A percentile compares a stretch with the other conserved stretches of the same genome.
phyloP scores from a whole-genome alignment of 495 filamentous ascomycete species.

The Annulohypoxylon moriforme region DNA sequence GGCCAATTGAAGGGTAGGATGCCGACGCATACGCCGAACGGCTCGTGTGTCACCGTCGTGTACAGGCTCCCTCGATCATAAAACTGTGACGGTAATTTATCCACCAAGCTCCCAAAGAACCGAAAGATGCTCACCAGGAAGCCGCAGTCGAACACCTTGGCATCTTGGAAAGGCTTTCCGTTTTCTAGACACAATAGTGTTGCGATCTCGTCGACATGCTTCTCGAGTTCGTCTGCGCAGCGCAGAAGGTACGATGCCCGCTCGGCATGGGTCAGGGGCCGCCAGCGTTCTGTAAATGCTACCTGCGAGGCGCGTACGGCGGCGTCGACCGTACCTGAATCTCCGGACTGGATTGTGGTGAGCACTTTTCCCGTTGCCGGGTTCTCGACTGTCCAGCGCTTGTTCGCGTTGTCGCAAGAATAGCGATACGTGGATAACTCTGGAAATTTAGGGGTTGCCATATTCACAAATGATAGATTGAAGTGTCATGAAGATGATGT shows the following conservation, averaged over 20 bases:
- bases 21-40: conserved; percentile 23
- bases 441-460: neutral
- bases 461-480: neutral
- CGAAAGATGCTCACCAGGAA: conserved; percentile 6
- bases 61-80: conserved; percentile 23
- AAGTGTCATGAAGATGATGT: conserved; percentile 1
- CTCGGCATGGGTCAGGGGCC: conserved; percentile 15
- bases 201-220: conserved; percentile 18
- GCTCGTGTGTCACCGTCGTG: conserved; percentile 16
- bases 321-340: conserved; percentile 17
- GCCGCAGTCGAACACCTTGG: conserved; percentile 20
- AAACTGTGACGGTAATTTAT: conserved; percentile 21
- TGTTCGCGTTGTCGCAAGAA: conserved; percentile 13
- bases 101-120: conserved; percentile 9
- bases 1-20: conserved; percentile 26
- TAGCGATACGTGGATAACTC: conserved; percentile 20
- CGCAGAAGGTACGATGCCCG: conserved; percentile 18
- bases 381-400: conserved; percentile 18
- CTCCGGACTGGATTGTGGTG: conserved; percentile 23
- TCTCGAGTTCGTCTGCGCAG: conserved; percentile 25
- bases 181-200: conserved; percentile 19
- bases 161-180: conserved; percentile 14
- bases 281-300: conserved; percentile 19
- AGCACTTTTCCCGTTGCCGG: conserved; percentile 22
- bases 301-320: conserved; percentile 24